Evolutionary conservation across 495 filamentous ascomycete genomes (phyloP), one percentile per base, ranked within the genome.

Genomic region (Corynascus novoguineensis): DNA sequence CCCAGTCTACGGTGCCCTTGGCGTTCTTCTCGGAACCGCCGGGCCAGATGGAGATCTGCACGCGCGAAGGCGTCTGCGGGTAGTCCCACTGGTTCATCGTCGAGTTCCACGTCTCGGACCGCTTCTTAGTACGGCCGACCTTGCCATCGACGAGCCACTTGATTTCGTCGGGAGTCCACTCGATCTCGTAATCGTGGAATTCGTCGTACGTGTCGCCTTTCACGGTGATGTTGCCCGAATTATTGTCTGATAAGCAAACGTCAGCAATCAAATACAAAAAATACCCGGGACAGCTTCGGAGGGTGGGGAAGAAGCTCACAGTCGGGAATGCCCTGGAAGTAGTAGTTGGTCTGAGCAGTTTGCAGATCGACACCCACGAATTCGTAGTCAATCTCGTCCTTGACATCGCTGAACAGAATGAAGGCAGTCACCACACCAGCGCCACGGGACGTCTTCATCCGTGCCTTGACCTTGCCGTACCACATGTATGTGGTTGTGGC

Each of bases 371-470:
- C 79, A 54, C 93, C 93, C 53, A 98, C 83, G 67, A 84, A 98
- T 74, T 98, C 93, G 68, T 88, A 97, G 71, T 98, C 93, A 66
- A 98, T 95, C 71, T 98, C 93, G 66, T 98, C 93, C 76, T 96
- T 95, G 64, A 93, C 87, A 68, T 97, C 93, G 31, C 85, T 87
- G 63, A 97, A 80, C 61, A 97, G 75, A 69, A 98, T 97, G 70
- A 98, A 98, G 14, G 92, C 93, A 21, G 91, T 90, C 5, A 98
- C 90, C 31, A 97, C 93, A 76, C 93, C 93, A 28, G 74, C 69
- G 41, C 90, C 92, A 63, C 87, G 83, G 56, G 86, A 87, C 7
- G 89, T 92, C 81, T 91, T 96, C 71, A 98, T 75, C 25, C 76
- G 86, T 17, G 88, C 90, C 64, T 84, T 87, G 60, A 97, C 83